These are phyloP conservation scores for Syzygium jambos DNA, from an alignment of 345 rosid genomes.

Conservation along the genomic window DNA sequence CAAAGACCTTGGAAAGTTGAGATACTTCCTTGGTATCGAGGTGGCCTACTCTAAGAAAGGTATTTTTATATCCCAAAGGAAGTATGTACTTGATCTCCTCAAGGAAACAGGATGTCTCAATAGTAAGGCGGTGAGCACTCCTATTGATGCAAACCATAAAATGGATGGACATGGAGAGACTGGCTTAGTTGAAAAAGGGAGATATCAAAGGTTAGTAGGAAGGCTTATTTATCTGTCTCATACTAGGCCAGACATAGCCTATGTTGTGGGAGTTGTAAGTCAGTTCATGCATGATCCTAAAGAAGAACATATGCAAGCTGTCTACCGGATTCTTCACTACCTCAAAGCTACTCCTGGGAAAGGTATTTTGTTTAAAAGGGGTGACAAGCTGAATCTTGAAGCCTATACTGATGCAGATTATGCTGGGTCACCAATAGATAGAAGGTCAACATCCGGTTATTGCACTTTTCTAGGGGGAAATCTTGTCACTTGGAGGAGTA, in stretches of 20 bases:
- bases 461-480: too few species aligned
- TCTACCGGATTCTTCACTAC: neutral
- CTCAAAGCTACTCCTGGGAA: neutral
- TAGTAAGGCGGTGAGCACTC: neutral
- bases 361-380: too few species aligned
- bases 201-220: neutral
- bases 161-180: neutral
- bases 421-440: too few species aligned
- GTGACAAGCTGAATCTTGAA: too few species aligned
- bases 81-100: neutral
- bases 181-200: neutral
- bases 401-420: too few species aligned
- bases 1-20: neutral
- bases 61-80: neutral
- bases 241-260: neutral
- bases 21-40: neutral
- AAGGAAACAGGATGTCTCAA: too few species aligned
- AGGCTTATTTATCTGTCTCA: neutral
- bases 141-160: neutral
- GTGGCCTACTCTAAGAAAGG: neutral
- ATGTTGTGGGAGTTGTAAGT: neutral
- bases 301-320: neutral
- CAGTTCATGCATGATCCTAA: slow-evolving; percentile 2
- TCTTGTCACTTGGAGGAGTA: too few species aligned
- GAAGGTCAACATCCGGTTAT: too few species aligned